Evolutionary conservation across 2,329 filamentous ascomycete species (phyloP), one percentile per base, ranked within the genome.

Genomic region (Trichoderma citrinoviride): DNA sequence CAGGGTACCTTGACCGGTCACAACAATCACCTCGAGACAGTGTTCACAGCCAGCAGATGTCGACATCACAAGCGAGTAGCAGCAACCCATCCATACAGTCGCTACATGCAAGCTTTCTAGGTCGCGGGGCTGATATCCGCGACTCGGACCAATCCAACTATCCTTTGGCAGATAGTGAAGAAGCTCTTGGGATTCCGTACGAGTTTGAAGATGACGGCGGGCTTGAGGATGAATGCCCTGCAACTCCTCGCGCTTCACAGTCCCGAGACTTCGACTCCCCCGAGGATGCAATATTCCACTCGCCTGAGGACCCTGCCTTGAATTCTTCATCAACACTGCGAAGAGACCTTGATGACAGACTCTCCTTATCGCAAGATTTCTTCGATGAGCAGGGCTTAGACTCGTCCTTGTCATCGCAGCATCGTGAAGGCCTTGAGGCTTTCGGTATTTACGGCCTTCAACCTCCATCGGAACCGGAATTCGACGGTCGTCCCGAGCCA

Each of bases 121-220:
- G 72, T 1, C 71, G 72, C 27, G 60, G 71, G 5, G 65, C 68
- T 4, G 64, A 70, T n/a, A 61, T 64, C 14, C 67, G 71, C 2
- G 70, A 72, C 19, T 54, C 52, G 2, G 62, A 66, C 3, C 71
- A 75, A 19, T 63, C 66, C 0, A 71, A 71, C 7, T 71, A 73
- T 55, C 70, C 66, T n/a, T 70, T 80, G 19, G 73, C 69, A 33
- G 83, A 87, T 69, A 86, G 83, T 67, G 85, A 87, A 67, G 82
- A 82, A 58, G 84, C 83, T 0, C 79, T 86, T 49, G 78, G 81
- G 62, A 86, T 86, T 41, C 83, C 85, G 0, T 86, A 86, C 66
- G 83, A 85, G 27, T 70, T 82, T 43, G 76, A 76, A 6, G 76
- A 78, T 1, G 76, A 77, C 10, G 60, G 49, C 3, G 27, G 33